Conservation (phyloP, 305 asterid species). For the Solanum aculeatissimum region DNA sequence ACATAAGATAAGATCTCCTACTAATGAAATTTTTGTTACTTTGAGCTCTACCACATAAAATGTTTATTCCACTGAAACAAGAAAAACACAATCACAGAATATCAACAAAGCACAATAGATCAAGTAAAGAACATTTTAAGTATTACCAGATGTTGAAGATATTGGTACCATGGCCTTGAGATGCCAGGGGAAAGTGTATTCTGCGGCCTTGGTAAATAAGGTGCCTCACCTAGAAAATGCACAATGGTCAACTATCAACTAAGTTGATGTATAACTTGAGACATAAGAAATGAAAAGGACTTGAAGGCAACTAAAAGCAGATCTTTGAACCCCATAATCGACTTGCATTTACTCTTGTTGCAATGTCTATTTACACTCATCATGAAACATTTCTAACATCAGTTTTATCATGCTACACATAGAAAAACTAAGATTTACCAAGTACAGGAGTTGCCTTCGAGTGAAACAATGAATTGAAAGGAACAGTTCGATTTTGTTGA, state of each 20-base stretch:
- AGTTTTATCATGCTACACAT: not conserved
- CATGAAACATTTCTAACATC: not conserved
- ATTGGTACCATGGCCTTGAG: constrained; percentile 39
- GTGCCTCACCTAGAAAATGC: constrained; percentile 39
- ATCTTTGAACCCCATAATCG: not conserved
- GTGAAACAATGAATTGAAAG: constrained; percentile 29
- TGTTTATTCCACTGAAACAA: not conserved
- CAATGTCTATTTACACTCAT: not conserved
- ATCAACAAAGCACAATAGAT: not conserved
- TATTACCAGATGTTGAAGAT: constrained; percentile 49
- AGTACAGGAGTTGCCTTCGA: constrained; percentile 40
- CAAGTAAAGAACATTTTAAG: not conserved
- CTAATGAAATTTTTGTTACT: not conserved
- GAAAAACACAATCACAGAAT: not conserved
- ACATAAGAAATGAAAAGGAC: not conserved
- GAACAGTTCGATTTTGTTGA: constrained; percentile 24
- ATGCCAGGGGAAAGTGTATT: constrained; percentile 24
- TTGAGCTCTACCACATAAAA: not conserved
- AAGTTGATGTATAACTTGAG: not conserved
- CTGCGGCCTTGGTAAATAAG: constrained; percentile 21
- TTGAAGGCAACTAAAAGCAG: not conserved
- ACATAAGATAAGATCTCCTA: not conserved
- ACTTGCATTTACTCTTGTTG: not conserved
- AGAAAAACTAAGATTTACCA: constrained; percentile 27
- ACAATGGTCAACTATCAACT: constrained; percentile 2